Evolutionary conservation across 2,329 filamentous ascomycete genomes (phyloP).

Genomic region (Scedosporium dehoogii): DNA sequence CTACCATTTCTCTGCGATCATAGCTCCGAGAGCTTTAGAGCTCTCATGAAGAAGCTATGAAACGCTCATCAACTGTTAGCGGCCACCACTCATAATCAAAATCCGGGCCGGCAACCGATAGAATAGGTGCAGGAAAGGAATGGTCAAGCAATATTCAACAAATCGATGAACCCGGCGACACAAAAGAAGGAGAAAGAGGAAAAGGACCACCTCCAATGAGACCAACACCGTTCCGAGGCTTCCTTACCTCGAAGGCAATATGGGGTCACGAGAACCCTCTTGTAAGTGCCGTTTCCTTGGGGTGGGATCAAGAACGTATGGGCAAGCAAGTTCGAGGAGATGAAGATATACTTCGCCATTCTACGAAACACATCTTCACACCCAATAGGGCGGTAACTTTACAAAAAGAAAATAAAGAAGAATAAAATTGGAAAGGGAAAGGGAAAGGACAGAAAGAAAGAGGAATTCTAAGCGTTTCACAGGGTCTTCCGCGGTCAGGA

Average conservation of each 20-base stretch:
- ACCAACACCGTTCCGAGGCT: conserved; percentile 16
- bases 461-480: neutral
- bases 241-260: conserved; percentile 39
- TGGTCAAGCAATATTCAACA: too few relatives aligned
- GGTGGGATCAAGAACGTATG: too few relatives aligned
- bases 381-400: neutral
- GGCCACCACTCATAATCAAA: too few relatives aligned
- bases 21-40: too few relatives aligned
- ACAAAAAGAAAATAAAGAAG: neutral
- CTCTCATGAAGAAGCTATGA: too few relatives aligned
- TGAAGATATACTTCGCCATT: neutral
- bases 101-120: too few relatives aligned
- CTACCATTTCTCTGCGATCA: too few relatives aligned
- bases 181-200: too few relatives aligned
- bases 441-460: neutral
- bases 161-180: too few relatives aligned
- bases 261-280: conserved; percentile 79
- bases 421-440: neutral
- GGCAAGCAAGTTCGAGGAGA: too few relatives aligned
- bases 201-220: conserved; percentile 14
- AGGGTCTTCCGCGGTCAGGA: conserved; percentile 80
- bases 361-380: neutral
- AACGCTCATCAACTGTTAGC: too few relatives aligned
- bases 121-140: too few relatives aligned
- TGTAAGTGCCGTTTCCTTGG: conserved; percentile 34